A percentile compares a stretch with the other conserved stretches of the same genome.
phyloP scores from a whole-genome alignment of 371 early-diverging fungal species.

The Mucor piriformis region DNA sequence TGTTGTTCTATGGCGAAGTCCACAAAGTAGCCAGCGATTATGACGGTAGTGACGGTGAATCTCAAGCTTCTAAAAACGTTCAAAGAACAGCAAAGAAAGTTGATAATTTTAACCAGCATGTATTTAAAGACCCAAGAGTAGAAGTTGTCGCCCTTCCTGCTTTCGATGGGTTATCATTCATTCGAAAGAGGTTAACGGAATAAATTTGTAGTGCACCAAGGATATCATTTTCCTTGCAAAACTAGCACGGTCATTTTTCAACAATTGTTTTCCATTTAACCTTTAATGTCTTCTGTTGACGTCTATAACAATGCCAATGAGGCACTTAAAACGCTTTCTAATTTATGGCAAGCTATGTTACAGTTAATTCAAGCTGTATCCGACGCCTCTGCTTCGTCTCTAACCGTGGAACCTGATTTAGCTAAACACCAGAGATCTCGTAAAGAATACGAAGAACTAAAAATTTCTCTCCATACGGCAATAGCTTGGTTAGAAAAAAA shows the following conservation, averaged over 20 bases:
- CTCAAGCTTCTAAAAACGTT: conserved; percentile 30
- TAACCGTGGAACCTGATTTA: conserved; percentile 44
- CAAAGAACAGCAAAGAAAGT: conserved; percentile 44
- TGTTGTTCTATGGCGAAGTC: conserved; percentile 45
- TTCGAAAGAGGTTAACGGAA: conserved; percentile 38
- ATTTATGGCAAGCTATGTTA: conserved; percentile 41
- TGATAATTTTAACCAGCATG: conserved; percentile 67
- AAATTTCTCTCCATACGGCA: conserved; percentile 23
- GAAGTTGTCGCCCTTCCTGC: conserved; percentile 65
- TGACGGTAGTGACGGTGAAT: neutral
- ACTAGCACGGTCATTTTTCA: neutral
- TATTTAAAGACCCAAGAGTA: conserved; percentile 62
- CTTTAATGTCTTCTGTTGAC: conserved; percentile 2
- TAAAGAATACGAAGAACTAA: conserved; percentile 33
- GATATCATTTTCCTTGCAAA: neutral
- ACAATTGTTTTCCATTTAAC: neutral
- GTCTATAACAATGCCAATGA: conserved; percentile 27
- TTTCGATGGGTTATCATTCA: conserved; percentile 70
- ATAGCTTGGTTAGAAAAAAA: conserved; percentile 34
- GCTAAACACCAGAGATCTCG: conserved; percentile 36
- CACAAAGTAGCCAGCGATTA: conserved; percentile 32
- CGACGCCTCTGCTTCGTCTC: conserved; percentile 35
- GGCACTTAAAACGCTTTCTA: conserved; percentile 37
- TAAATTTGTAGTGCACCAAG: neutral
- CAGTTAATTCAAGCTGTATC: conserved; percentile 36